Evolutionary conservation across 2,329 filamentous ascomycete species (phyloP).

Genomic region (Leptographium wingfieldii): DNA sequence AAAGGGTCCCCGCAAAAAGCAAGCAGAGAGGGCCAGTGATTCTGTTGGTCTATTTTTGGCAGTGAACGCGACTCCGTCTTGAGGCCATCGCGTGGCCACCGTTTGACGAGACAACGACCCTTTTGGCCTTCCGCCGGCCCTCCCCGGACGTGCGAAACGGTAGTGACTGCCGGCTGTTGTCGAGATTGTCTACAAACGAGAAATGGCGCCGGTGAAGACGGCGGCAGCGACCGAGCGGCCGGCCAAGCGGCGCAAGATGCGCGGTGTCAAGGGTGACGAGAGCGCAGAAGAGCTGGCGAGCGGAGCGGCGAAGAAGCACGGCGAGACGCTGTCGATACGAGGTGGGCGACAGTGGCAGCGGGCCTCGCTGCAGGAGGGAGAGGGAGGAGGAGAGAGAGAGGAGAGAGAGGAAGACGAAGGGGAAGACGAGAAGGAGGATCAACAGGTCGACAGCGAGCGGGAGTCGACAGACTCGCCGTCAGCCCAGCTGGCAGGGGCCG

Average conservation of each 20-base stretch:
- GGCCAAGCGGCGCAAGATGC: slow-evolving; percentile 7
- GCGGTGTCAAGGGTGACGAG: neutral
- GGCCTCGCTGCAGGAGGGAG: neutral
- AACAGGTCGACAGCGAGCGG: neutral
- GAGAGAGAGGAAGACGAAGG: neutral
- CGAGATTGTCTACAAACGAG: neutral
- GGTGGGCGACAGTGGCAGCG: neutral
- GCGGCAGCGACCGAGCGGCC: neutral
- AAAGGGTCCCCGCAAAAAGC: neutral
- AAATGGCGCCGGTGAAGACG: slow-evolving; percentile 6
- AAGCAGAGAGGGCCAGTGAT: neutral
- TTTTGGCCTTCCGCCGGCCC: neutral
- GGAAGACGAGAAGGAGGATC: neutral
- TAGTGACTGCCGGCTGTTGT: too few relatives aligned
- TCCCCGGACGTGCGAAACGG: neutral
- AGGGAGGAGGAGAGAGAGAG: neutral
- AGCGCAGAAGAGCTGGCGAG: neutral
- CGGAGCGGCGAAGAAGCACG: neutral
- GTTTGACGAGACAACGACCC: neutral
- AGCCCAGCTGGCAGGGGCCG: slow-evolving; percentile 9
- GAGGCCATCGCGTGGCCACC: too few relatives aligned
- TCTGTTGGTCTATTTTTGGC: neutral
- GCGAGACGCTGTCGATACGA: slow-evolving; percentile 3
- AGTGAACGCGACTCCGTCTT: neutral
- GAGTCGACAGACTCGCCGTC: slow-evolving; percentile 9